Evolutionary conservation across 257 asterid genomes (phyloP).

Genomic region (Rehmannia glutinosa): DNA sequence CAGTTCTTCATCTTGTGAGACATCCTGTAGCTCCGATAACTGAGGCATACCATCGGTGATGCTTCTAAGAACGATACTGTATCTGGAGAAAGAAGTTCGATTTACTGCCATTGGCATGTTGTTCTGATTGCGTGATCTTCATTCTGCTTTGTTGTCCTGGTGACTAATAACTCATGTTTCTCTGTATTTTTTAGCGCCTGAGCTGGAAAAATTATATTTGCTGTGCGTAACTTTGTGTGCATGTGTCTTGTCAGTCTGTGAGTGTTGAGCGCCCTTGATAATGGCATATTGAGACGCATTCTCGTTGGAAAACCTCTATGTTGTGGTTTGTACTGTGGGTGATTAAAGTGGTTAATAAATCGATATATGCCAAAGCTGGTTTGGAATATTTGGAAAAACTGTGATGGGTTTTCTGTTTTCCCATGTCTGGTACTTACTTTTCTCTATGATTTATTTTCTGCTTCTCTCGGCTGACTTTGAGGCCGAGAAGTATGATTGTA

Average conservation of each 20-base stretch:
- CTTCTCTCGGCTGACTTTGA: too few relatives aligned
- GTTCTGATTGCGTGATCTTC: not conserved
- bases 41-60: conserved; percentile 28
- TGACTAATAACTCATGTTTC: not conserved
- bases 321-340: conserved; percentile 2
- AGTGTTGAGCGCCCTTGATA: not conserved
- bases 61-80: too few relatives aligned
- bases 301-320: not conserved
- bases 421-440: not conserved
- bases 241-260: not conserved
- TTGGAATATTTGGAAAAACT: too few relatives aligned
- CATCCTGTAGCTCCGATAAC: conserved; percentile 70
- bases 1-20: conserved; percentile 65
- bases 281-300: not conserved
- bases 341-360: not conserved
- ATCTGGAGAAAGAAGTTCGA: conserved; percentile 1
- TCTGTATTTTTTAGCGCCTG: not conserved
- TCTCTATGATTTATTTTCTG: too few relatives aligned
- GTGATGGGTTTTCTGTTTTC: not conserved
- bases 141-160: not conserved
- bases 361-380: too few relatives aligned
- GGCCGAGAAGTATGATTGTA: too few relatives aligned
- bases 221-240: not conserved
- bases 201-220: not conserved
- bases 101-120: not conserved